Evolutionary conservation across 768 basidiomycete genomes (phyloP), one percentile per base, ranked within the genome.

Genomic region (Suillus luteus): DNA sequence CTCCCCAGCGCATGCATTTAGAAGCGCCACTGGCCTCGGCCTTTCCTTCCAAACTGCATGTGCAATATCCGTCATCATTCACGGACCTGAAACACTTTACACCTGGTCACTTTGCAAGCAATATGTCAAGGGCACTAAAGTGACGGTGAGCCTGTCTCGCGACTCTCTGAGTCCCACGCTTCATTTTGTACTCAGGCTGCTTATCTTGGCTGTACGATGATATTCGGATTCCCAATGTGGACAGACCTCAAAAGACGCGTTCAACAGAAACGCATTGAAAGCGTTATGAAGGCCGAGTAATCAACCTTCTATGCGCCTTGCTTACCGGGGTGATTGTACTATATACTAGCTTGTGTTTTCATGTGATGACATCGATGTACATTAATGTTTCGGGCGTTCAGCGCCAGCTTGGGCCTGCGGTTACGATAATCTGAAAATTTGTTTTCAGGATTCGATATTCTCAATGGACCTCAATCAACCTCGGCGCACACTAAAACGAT

Each of bases 201-300:
- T 27, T 91, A 91, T 72, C 70, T 86, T n/a, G 31, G 78, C 1
- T 68, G 80, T 0, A 85, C 86, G 1, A n/a, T 87, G 1, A 1
- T 82, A 0, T 76, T 82, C 38, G 92, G 92, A 0, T 80, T 79
- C 59, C 86, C 87, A 0, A 78, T 85, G 12, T 85, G 84, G 80
- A 33, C 62, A 11, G 82, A 85, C 65, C 73, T 93, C 65, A 78
- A 84, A 61, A 81, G 75, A 67, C 82, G 84, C 31, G 83, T 92
- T 11, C 89, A 93, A 65, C 75, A 78, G 38, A 86, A 86, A 17
- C 82, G 91, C 2, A 93, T 93, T 49, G 85, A 91, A 62, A 91
- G 90, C 35, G 89, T 93, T 4, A 87, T 90, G 88, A 93, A 93
- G 73, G 83, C 83, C 11, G 77, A 90, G 70, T 89, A 70, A 72